These are phyloP conservation scores for Elsinoe arachidis DNA, from an alignment of 2,329 filamentous ascomycete genomes.

Conservation along the genomic window DNA sequence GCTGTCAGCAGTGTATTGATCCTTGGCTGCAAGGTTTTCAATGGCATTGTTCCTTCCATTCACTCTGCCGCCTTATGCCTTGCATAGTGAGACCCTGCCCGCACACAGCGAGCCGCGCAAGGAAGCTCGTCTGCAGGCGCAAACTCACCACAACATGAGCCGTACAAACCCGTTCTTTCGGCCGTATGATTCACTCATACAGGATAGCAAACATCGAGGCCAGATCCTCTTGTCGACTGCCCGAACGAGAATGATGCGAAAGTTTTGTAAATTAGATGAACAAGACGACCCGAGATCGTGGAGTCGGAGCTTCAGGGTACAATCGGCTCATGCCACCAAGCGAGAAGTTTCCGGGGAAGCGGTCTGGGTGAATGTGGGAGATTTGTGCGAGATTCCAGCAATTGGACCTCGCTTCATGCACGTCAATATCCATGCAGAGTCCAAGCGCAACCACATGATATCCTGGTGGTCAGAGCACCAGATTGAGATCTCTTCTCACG, in stretches of 20 bases:
- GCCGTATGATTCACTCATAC: not conserved
- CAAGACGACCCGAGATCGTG: not conserved
- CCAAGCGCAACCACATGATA: not conserved
- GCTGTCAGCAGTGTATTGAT: too few relatives aligned
- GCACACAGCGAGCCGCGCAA: not conserved
- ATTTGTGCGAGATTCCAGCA: too few relatives aligned
- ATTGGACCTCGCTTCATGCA: slow-evolving; percentile 1
- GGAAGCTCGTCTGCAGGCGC: too few relatives aligned
- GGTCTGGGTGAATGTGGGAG: not conserved
- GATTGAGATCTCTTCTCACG: too few relatives aligned
- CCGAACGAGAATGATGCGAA: not conserved
- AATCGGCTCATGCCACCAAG: not conserved
- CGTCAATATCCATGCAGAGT: not conserved
- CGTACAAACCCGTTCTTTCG: not conserved
- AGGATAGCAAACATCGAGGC: not conserved
- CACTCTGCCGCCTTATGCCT: not conserved
- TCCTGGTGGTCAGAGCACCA: not conserved
- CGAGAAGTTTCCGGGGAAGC: not conserved
- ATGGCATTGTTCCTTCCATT: not conserved
- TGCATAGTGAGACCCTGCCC: not conserved
- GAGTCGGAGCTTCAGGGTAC: not conserved
- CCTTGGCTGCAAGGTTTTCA: not conserved
- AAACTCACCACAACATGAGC: not conserved
- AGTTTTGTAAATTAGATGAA: not conserved
- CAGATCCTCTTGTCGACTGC: not conserved